Percentiles rank a stretch among this genome's conserved stretches.
These are phyloP conservation scores for Dendrobium nobile DNA, from an alignment of 106 monocot genomes.

Conservation along the genomic window DNA sequence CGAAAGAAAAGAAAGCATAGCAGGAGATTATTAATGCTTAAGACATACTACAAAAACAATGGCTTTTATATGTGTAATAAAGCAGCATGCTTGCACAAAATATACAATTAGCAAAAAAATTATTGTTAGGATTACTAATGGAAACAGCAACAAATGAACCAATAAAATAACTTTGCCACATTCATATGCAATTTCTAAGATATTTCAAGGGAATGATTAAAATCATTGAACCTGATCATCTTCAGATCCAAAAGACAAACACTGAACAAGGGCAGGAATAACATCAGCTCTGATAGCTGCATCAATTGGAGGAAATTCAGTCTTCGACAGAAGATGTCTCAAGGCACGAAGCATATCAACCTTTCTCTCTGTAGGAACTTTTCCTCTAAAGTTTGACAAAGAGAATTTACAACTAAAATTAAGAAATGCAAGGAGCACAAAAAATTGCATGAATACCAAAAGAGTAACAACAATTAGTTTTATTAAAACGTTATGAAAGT, in stretches of 20 bases:
- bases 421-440: neutral
- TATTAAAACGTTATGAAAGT: neutral
- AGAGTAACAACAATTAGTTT: neutral
- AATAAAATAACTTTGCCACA: neutral
- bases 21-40: neutral
- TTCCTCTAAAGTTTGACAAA: slow-evolving; percentile 45
- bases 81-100: slow-evolving; percentile 3
- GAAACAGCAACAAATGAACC: neutral
- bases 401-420: neutral
- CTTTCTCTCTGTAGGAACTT: slow-evolving; percentile 55
- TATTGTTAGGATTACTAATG: neutral
- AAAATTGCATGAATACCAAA: neutral
- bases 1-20: neutral
- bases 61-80: neutral
- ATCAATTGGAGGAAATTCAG: slow-evolving; percentile 81
- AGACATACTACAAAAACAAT: neutral
- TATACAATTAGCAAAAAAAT: neutral
- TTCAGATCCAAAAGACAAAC: slow-evolving; percentile 82
- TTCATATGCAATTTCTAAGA: neutral
- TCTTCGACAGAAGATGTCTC: slow-evolving; percentile 78
- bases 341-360: slow-evolving; percentile 59
- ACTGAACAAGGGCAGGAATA: slow-evolving; percentile 66
- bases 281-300: slow-evolving; percentile 77
- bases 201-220: neutral
- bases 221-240: slow-evolving; percentile 74